These are phyloP conservation scores for Neurospora sp. DNA, from an alignment of 495 filamentous ascomycete genomes.

Conservation along the genomic window DNA sequence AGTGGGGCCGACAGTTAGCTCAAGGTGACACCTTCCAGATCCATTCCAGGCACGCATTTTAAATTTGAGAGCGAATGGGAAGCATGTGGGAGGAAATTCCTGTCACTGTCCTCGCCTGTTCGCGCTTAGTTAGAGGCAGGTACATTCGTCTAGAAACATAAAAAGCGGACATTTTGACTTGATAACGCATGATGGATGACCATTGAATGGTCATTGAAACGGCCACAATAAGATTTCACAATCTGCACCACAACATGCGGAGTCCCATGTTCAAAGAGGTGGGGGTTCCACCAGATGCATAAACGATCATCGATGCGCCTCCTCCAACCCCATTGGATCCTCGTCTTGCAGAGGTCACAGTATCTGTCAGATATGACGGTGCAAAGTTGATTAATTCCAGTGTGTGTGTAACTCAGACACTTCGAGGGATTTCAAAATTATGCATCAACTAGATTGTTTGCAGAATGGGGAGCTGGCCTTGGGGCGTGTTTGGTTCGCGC, in stretches of 20 bases:
- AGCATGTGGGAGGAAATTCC: neutral
- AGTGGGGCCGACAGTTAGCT: neutral
- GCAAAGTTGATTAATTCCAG: no score
- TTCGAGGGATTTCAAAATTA: neutral
- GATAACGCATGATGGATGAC: neutral
- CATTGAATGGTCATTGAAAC: neutral
- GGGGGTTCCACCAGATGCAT: neutral
- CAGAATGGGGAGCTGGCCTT: neutral
- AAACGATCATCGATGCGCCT: neutral
- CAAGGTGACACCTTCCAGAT: neutral
- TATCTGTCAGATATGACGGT: no score
- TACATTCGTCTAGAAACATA: neutral
- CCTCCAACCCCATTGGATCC: neutral
- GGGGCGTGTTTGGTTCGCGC: no score
- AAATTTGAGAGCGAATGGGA: neutral
- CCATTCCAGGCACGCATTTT: neutral
- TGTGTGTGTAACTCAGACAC: neutral
- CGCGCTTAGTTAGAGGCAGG: neutral
- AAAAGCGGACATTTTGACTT: neutral
- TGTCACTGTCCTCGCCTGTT: neutral
- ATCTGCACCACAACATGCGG: neutral
- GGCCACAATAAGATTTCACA: neutral
- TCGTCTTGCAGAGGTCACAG: neutral
- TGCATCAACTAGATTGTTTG: neutral
- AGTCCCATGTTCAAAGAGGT: neutral